Conservation (phyloP, 2,329 filamentous ascomycete species). For the Aureobasidium mangrovei region DNA sequence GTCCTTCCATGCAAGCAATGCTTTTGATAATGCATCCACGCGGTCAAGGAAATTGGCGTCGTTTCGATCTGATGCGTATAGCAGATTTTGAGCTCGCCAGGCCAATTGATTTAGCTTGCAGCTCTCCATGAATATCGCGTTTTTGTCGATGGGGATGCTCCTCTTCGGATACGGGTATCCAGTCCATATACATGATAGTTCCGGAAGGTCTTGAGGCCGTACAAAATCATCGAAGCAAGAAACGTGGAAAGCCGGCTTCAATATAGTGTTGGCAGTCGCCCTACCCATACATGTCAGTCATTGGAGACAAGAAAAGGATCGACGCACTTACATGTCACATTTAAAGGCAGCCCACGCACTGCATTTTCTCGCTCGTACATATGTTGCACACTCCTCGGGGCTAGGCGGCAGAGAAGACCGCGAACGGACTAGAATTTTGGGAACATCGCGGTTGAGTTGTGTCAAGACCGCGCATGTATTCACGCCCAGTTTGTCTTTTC, state of each 20-base stretch:
- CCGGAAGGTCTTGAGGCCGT: not conserved
- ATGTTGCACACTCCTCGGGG: not conserved
- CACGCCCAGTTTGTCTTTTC: slow-evolving; percentile 5
- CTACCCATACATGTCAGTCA: not conserved
- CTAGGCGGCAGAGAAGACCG: not conserved
- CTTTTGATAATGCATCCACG: not conserved
- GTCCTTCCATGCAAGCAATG: slow-evolving; percentile 6
- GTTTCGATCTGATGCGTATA: slow-evolving; percentile 2
- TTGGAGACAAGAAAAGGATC: not conserved
- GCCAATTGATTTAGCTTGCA: slow-evolving; percentile 6
- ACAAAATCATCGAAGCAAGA: not conserved
- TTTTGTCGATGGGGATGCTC: not conserved
- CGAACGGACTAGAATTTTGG: not conserved
- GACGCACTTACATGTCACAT: not conserved
- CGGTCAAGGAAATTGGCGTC: not conserved
- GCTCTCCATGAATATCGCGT: not conserved
- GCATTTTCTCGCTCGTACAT: not conserved
- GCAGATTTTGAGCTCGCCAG: not conserved
- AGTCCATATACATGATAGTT: not conserved
- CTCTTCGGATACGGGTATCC: not conserved
- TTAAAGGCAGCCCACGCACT: slow-evolving; percentile 11
- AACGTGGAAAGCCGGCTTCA: not conserved
- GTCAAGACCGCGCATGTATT: not conserved
- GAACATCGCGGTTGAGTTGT: not conserved
- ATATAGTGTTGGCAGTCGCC: slow-evolving; percentile 4